Percentiles rank a stretch among this genome's conserved stretches.
These are phyloP conservation scores for Pisolithus sp. DNA, from an alignment of 768 basidiomycete genomes.

Conservation along the genomic window DNA sequence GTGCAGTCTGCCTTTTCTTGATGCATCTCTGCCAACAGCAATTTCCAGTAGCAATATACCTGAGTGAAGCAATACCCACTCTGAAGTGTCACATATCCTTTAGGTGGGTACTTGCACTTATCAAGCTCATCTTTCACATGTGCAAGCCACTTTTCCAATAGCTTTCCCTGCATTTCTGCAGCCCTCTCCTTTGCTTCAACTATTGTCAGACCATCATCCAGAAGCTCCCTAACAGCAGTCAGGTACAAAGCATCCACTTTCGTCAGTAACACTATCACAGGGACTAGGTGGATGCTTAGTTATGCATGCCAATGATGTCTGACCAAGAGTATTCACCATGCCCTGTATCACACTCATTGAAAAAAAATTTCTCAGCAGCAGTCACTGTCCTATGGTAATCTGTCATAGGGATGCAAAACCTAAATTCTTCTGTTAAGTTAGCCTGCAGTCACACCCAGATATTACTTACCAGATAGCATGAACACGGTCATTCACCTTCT, in stretches of 20 bases:
- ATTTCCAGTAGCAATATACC: background rate
- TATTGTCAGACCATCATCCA: constrained; percentile 5
- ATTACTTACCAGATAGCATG: constrained; percentile 33
- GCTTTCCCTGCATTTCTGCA: constrained; percentile 8
- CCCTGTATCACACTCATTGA: constrained; percentile 18
- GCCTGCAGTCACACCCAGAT: background rate
- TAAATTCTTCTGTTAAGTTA: constrained; percentile 9
- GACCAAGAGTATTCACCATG: background rate
- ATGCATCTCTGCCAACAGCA: background rate
- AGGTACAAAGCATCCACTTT: constrained; percentile 29
- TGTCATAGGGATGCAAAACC: constrained; percentile 35
- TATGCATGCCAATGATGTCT: background rate
- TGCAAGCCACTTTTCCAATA: background rate
- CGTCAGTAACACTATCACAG: constrained; percentile 34
- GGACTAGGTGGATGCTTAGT: constrained; percentile 21
- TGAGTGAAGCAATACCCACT: background rate
- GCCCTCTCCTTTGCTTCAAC: constrained; percentile 8
- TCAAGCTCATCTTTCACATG: background rate
- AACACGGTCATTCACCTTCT: constrained; percentile 19
- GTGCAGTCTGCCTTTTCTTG: background rate
- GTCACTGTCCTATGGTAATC: constrained; percentile 19
- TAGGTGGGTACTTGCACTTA: background rate
- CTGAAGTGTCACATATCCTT: background rate
- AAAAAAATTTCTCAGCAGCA: constrained; percentile 25
- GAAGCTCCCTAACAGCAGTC: constrained; percentile 12